Evolutionary conservation across 1,284 basidiomycete genomes (phyloP).

Genomic region (Gymnopus androsaceus): DNA sequence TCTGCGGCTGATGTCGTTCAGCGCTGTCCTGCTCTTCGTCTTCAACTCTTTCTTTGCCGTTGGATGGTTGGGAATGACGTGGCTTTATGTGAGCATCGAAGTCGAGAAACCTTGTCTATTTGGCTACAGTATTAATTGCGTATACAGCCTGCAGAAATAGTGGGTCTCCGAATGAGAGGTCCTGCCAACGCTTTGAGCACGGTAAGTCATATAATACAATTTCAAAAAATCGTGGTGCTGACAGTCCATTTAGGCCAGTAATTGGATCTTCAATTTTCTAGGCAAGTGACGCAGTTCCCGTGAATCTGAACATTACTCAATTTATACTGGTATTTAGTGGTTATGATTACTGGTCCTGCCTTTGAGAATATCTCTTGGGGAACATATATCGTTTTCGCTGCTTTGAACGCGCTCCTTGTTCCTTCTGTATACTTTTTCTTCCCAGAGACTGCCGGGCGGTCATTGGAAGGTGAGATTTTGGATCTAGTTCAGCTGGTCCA

Average conservation of each 20-base stretch:
- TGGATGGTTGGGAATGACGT: constrained; percentile 73
- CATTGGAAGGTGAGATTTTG: constrained; percentile 53
- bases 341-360: constrained; percentile 65
- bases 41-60: constrained; percentile 72
- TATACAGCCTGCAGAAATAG: constrained; percentile 63
- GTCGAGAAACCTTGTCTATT: background rate
- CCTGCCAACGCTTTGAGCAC: constrained; percentile 70
- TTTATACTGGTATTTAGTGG: constrained; percentile 30
- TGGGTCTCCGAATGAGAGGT: constrained; percentile 60
- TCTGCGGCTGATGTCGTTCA: constrained; percentile 51
- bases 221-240: background rate
- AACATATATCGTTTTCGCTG: constrained; percentile 66
- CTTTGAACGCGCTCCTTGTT: constrained; percentile 60
- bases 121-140: background rate
- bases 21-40: constrained; percentile 60
- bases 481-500: background rate
- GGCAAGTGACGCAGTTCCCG: constrained; percentile 28
- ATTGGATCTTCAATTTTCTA: constrained; percentile 69
- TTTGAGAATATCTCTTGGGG: constrained; percentile 65
- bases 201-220: background rate
- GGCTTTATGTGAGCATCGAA: constrained; percentile 55
- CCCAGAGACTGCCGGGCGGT: constrained; percentile 67
- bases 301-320: background rate
- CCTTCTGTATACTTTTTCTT: constrained; percentile 66
- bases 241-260: constrained; percentile 34